Conservation (phyloP, 2,329 filamentous ascomycete species). For the Colletotrichum lupini region DNA sequence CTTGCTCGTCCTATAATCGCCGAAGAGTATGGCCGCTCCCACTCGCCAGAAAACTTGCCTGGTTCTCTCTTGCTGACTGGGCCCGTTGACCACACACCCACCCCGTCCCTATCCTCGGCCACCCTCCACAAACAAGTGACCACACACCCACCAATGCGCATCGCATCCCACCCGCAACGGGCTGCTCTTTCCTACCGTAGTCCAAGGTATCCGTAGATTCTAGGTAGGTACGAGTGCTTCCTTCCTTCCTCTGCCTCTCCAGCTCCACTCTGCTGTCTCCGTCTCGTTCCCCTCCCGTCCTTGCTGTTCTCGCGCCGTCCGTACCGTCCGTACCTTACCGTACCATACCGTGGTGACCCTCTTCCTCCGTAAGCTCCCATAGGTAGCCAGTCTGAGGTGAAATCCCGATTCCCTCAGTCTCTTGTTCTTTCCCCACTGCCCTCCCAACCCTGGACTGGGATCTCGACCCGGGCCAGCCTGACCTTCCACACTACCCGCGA, state of each 20-base stretch:
- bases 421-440: slow-evolving; percentile 34
- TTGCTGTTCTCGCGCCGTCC: not conserved
- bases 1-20: not conserved
- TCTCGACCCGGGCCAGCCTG: slow-evolving; percentile 28
- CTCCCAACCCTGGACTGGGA: slow-evolving; percentile 15
- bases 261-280: slow-evolving; percentile 5
- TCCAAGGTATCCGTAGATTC: not conserved
- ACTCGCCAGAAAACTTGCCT: not conserved
- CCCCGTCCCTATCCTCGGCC: slow-evolving; percentile 23
- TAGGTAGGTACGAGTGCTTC: not conserved
- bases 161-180: slow-evolving; percentile 9
- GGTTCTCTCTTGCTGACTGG: slow-evolving; percentile 22
- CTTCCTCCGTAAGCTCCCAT: not conserved
- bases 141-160: slow-evolving; percentile 4
- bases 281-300: not conserved
- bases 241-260: not conserved
- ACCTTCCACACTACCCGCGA: slow-evolving; percentile 21
- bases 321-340: not conserved
- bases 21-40: not conserved
- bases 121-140: slow-evolving; percentile 32
- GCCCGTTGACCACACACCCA: slow-evolving; percentile 26
- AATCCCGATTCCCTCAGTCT: slow-evolving; percentile 30
- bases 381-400: slow-evolving; percentile 5
- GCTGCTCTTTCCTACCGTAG: not conserved
- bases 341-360: not conserved